Conservation (phyloP, 495 filamentous ascomycete genomes). For the Hypoxylon fragiforme region DNA sequence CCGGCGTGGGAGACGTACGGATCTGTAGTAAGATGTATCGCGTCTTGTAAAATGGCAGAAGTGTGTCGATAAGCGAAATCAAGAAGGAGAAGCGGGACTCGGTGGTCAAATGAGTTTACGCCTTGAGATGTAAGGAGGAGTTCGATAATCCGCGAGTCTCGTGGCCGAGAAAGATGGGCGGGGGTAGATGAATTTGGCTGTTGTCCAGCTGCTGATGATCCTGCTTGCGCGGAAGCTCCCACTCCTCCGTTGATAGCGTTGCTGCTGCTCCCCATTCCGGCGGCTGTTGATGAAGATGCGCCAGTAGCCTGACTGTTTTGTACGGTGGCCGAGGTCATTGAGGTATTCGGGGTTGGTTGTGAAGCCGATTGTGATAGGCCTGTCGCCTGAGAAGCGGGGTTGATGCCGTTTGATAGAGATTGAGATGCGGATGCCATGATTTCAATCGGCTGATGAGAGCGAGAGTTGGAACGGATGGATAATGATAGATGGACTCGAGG, state of each 20-base stretch:
- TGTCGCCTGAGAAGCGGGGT: slow-evolving; percentile 33
- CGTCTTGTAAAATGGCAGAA: slow-evolving; percentile 66
- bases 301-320: slow-evolving; percentile 44
- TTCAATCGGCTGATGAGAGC: not conserved
- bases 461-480: not conserved
- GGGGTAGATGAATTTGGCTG: slow-evolving; percentile 3
- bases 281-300: slow-evolving; percentile 15
- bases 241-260: slow-evolving; percentile 12
- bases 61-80: slow-evolving; percentile 93
- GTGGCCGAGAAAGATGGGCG: slow-evolving; percentile 67
- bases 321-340: slow-evolving; percentile 27
- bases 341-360: slow-evolving; percentile 39
- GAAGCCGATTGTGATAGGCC: slow-evolving; percentile 38
- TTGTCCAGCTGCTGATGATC: no score
- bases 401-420: slow-evolving; percentile 48
- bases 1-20: slow-evolving; percentile 61
- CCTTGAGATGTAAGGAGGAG: slow-evolving; percentile 85
- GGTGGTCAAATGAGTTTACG: slow-evolving; percentile 87
- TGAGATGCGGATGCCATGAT: slow-evolving; percentile 36
- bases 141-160: slow-evolving; percentile 89
- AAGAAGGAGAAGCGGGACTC: slow-evolving; percentile 90
- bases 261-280: slow-evolving; percentile 24
- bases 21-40: slow-evolving; percentile 64
- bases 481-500: no score
- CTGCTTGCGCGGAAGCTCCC: no score